Evolutionary conservation across 2,329 filamentous ascomycete species (phyloP).

Genomic region (Magnaporthales sp.): DNA sequence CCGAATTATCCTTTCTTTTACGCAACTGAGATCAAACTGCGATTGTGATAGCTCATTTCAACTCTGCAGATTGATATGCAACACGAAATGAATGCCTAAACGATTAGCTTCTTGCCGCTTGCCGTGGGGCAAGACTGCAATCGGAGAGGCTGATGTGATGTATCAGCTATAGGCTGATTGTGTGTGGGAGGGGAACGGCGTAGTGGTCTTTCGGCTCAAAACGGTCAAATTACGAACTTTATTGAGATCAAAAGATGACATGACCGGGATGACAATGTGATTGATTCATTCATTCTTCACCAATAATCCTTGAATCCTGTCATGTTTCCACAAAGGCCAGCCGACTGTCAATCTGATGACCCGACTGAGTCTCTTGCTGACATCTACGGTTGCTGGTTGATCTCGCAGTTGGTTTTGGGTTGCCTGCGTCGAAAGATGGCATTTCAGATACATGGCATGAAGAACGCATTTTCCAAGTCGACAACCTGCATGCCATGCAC

Average conservation of each 20-base stretch:
- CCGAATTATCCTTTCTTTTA: neutral
- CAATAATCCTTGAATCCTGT: neutral
- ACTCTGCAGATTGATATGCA: neutral
- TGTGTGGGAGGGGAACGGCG: neutral
- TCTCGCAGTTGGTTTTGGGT: no score
- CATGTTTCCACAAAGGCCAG: no score
- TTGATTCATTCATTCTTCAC: neutral
- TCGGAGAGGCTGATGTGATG: neutral
- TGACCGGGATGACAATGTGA: neutral
- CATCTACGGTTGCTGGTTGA: no score
- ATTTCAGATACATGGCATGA: neutral
- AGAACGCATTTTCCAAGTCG: neutral
- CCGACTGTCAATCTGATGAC: no score
- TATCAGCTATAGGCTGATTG: neutral
- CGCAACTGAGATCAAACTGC: neutral
- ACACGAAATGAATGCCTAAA: neutral
- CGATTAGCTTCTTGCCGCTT: neutral
- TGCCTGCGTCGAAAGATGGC: neutral
- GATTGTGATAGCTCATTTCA: neutral
- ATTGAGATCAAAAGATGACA: neutral
- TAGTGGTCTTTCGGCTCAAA: neutral
- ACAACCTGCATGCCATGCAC: neutral
- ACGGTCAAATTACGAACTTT: neutral
- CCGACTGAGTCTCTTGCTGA: no score
- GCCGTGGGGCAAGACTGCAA: neutral